A percentile compares a stretch with the other conserved stretches of the same genome.
Evolutionary conservation across 2,329 filamentous ascomycete species (phyloP).

Genomic region (Lizonia empirigonia): DNA sequence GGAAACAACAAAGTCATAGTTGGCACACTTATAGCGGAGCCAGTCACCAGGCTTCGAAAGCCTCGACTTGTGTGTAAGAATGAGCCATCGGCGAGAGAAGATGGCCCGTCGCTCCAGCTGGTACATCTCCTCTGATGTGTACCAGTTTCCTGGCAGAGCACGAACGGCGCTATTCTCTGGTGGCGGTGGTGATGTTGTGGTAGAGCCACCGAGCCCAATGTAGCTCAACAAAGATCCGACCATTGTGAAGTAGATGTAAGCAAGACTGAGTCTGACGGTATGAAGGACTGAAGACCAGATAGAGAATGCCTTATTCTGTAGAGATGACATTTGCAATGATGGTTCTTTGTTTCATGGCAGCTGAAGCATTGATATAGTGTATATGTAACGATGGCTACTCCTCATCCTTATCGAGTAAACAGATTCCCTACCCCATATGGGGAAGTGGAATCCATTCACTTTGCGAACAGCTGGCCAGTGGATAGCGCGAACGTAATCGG

Average conservation of each 20-base stretch:
- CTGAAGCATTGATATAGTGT: slow-evolving; percentile 31
- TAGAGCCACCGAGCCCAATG: slow-evolving; percentile 31
- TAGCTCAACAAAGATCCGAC: slow-evolving; percentile 36
- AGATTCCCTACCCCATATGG: slow-evolving; percentile 31
- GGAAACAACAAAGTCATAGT: slow-evolving; percentile 52
- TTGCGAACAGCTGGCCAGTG: slow-evolving; percentile 27
- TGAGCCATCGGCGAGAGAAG: slow-evolving; percentile 62
- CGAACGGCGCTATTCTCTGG: slow-evolving; percentile 41
- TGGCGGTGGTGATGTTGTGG: slow-evolving; percentile 16
- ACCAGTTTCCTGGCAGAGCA: slow-evolving; percentile 52
- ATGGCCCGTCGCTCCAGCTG: slow-evolving; percentile 57
- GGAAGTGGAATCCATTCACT: slow-evolving; percentile 37
- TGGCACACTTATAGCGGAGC: slow-evolving; percentile 55
- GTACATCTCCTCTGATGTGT: slow-evolving; percentile 51
- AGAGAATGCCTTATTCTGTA: slow-evolving; percentile 15
- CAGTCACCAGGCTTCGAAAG: slow-evolving; percentile 62
- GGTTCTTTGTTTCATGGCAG: background rate
- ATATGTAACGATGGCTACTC: slow-evolving; percentile 14
- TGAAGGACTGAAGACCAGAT: slow-evolving; percentile 15
- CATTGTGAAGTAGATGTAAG: slow-evolving; percentile 24
- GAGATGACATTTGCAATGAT: slow-evolving; percentile 14
- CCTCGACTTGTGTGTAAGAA: slow-evolving; percentile 60
- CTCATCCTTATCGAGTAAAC: slow-evolving; percentile 37
- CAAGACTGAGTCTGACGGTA: slow-evolving; percentile 5
- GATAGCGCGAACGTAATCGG: slow-evolving; percentile 34